Percentiles rank a stretch among this genome's conserved stretches.
Conservation (phyloP, 257 asterid genomes). For the Verbena officinalis region DNA sequence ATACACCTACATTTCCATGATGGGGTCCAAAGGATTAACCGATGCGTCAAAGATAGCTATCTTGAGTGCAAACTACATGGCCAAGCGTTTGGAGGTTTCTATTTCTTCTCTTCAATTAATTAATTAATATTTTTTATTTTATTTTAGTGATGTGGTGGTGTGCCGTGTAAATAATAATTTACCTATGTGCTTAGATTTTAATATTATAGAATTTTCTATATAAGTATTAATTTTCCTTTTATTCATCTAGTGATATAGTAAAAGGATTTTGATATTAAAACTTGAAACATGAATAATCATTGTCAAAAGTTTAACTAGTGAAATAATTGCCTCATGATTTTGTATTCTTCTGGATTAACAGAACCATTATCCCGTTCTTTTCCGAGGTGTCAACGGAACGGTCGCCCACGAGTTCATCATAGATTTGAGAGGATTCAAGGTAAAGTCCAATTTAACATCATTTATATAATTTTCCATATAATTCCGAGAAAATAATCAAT, state of each 20-base stretch:
- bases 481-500: neutral
- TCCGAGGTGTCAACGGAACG: conserved; percentile 96
- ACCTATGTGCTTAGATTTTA: too few species aligned
- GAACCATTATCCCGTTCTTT: conserved; percentile 88
- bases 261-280: too few species aligned
- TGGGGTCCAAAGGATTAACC: conserved; percentile 93
- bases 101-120: conserved; percentile 18
- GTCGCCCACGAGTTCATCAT: conserved; percentile 92
- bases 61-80: conserved; percentile 93
- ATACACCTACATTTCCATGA: conserved; percentile 94
- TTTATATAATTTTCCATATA: neutral
- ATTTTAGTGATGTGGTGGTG: too few species aligned
- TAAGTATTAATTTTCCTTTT: too few species aligned
- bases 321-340: neutral
- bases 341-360: conserved; percentile 43
- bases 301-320: neutral
- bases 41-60: conserved; percentile 97
- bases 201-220: too few species aligned
- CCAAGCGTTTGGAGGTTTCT: conserved; percentile 89
- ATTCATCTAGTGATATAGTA: too few species aligned
- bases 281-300: too few species aligned
- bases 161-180: too few species aligned
- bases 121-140: too few species aligned
- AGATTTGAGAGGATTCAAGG: conserved; percentile 94
- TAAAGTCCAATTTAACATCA: conserved; percentile 25